Percentiles rank a stretch among this genome's conserved stretches.
These are phyloP conservation scores for Lanmaoa rubissima DNA, from an alignment of 768 basidiomycete genomes.

Conservation along the genomic window DNA sequence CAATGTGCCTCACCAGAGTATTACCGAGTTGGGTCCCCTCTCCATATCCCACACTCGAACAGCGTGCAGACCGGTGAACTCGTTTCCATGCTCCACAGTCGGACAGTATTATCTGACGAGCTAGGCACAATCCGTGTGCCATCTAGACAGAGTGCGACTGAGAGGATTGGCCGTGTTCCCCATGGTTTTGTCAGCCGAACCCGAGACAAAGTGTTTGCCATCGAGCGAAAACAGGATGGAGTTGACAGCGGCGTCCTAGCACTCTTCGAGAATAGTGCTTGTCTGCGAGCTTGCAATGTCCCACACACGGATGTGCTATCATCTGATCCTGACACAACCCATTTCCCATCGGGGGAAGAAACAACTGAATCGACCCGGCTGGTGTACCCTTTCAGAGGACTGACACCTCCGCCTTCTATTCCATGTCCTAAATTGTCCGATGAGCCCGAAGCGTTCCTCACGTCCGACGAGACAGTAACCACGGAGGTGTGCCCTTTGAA, in stretches of 20 bases:
- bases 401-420: neutral
- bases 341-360: neutral
- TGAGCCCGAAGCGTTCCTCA: neutral
- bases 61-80: too few relatives aligned
- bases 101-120: too few relatives aligned
- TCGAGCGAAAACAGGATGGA: neutral
- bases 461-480: constrained; percentile 1
- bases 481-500: neutral
- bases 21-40: too few relatives aligned
- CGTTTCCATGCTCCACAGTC: too few relatives aligned
- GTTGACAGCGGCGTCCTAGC: neutral
- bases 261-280: neutral
- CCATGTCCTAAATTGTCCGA: constrained; percentile 2
- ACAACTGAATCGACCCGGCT: neutral
- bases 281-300: neutral
- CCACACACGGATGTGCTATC: neutral
- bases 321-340: neutral
- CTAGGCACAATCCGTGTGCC: too few relatives aligned
- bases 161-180: too few relatives aligned
- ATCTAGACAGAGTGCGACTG: too few relatives aligned
- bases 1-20: too few relatives aligned
- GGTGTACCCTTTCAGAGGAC: neutral
- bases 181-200: too few relatives aligned
- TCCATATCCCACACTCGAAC: too few relatives aligned
- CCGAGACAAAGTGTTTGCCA: neutral